These are phyloP conservation scores for Dactylellina drechsleri DNA, from an alignment of 2,329 filamentous ascomycete genomes.

Conservation along the genomic window DNA sequence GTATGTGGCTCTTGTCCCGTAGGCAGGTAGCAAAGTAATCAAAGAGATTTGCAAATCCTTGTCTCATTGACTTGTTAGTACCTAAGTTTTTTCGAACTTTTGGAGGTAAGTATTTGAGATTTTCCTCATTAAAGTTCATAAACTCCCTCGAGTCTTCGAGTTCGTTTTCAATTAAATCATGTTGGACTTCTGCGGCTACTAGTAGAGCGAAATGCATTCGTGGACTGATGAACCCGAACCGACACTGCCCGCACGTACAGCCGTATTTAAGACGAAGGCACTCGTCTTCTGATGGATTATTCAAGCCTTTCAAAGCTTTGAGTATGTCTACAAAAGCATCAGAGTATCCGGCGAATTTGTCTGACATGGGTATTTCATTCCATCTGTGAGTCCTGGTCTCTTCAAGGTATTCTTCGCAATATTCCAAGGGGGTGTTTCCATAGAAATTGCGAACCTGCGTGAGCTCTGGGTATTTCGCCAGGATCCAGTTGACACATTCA, in stretches of 20 bases:
- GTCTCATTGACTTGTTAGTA: conserved; percentile 61
- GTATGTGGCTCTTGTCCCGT: conserved; percentile 26
- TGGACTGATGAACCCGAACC: no score
- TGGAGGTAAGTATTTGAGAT: conserved; percentile 56
- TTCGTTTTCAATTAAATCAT: no score
- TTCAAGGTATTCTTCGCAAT: conserved; percentile 59
- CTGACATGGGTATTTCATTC: conserved; percentile 56
- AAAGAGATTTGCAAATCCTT: conserved; percentile 61
- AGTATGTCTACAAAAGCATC: conserved; percentile 59
- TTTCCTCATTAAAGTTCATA: conserved; percentile 53
- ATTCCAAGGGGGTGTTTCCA: conserved; percentile 57
- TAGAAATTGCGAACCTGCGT: conserved; percentile 57
- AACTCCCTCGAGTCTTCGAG: background rate
- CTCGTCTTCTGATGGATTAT: background rate
- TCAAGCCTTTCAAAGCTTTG: conserved; percentile 56
- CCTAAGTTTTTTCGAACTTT: conserved; percentile 59
- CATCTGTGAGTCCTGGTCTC: conserved; percentile 56
- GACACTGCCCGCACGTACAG: no score
- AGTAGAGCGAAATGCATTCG: no score
- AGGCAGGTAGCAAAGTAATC: conserved; percentile 58
- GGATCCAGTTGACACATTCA: conserved; percentile 10
- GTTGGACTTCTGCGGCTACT: no score
- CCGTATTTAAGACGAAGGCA: no score
- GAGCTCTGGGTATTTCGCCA: background rate
- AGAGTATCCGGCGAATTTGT: conserved; percentile 60